These are phyloP conservation scores for Ampelomyces quisqualis DNA, from an alignment of 2,329 filamentous ascomycete genomes.

Conservation along the genomic window DNA sequence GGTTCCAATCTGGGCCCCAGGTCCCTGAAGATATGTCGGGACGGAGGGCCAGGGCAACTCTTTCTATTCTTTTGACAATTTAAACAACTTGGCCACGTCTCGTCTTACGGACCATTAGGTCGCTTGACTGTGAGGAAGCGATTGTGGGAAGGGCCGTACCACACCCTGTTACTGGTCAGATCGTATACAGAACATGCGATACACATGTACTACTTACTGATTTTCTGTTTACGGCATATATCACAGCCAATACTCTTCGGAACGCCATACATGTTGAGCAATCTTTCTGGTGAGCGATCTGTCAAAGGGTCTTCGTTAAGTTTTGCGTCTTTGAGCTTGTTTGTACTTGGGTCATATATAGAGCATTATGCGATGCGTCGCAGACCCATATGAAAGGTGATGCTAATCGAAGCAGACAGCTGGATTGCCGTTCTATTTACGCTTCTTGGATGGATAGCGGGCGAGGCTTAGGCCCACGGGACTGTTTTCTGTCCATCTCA, in stretches of 20 bases:
- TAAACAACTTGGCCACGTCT: slow-evolving; percentile 37
- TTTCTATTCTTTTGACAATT: slow-evolving; percentile 41
- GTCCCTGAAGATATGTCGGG: slow-evolving; percentile 38
- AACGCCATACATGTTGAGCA: slow-evolving; percentile 32
- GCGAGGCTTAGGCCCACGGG: slow-evolving; percentile 14
- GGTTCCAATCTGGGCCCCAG: slow-evolving; percentile 22
- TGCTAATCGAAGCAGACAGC: too few species aligned
- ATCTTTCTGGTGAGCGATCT: too few species aligned
- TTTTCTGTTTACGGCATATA: slow-evolving; percentile 38
- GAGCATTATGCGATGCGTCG: too few species aligned
- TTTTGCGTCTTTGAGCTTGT: background rate
- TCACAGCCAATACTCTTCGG: slow-evolving; percentile 39
- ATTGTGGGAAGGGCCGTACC: slow-evolving; percentile 11
- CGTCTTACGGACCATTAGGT: slow-evolving; percentile 29
- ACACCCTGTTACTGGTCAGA: slow-evolving; percentile 21
- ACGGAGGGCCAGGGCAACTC: slow-evolving; percentile 36
- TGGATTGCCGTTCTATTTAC: slow-evolving; percentile 8
- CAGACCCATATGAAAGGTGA: too few species aligned
- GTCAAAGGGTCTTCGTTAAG: background rate
- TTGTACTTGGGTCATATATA: background rate
- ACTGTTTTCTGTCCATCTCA: slow-evolving; percentile 9
- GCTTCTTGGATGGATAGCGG: slow-evolving; percentile 8
- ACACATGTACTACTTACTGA: slow-evolving; percentile 24
- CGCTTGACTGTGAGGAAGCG: slow-evolving; percentile 2
- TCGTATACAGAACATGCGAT: background rate